A percentile compares a stretch with the other conserved stretches of the same genome.
Conservation (phyloP, 179 eudicot genomes). For the Carnegiea gigantea region DNA sequence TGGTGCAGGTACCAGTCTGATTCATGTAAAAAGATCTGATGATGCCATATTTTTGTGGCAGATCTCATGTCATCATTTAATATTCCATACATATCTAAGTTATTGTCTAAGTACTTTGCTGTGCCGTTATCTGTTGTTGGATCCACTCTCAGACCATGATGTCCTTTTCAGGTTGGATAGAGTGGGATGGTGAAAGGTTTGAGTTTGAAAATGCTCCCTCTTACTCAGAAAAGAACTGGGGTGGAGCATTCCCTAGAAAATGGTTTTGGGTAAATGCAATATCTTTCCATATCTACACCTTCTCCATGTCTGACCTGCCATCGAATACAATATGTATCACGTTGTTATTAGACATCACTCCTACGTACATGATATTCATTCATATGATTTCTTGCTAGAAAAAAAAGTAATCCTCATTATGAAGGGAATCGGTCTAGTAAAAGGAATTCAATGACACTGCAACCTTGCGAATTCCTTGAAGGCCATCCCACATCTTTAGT, state of each 20-base stretch:
- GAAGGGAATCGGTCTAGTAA: too few species aligned
- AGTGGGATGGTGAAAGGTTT: slow-evolving; percentile 90
- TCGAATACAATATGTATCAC: background rate
- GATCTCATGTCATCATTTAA: background rate
- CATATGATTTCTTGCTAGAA: too few species aligned
- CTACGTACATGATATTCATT: background rate
- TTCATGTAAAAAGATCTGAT: background rate
- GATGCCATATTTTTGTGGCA: background rate
- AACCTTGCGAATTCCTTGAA: too few species aligned
- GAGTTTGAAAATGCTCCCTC: slow-evolving; percentile 96
- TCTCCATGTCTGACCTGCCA: background rate
- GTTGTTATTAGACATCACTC: background rate
- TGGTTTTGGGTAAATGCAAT: slow-evolving; percentile 86
- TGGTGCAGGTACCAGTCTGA: background rate
- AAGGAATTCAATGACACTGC: too few species aligned
- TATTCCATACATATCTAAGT: background rate
- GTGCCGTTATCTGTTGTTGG: background rate
- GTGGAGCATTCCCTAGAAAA: slow-evolving; percentile 88
- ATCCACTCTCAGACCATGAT: slow-evolving; percentile 16
- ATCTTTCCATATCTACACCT: background rate
- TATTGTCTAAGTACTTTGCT: background rate
- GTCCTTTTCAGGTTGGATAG: slow-evolving; percentile 85
- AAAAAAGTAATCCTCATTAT: too few species aligned
- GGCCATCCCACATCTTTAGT: too few species aligned
- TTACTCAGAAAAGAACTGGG: slow-evolving; percentile 96